Base-by-base conservation (phyloP, 2,329 filamentous ascomycete species). In the Aspergillus sp. region DNA sequence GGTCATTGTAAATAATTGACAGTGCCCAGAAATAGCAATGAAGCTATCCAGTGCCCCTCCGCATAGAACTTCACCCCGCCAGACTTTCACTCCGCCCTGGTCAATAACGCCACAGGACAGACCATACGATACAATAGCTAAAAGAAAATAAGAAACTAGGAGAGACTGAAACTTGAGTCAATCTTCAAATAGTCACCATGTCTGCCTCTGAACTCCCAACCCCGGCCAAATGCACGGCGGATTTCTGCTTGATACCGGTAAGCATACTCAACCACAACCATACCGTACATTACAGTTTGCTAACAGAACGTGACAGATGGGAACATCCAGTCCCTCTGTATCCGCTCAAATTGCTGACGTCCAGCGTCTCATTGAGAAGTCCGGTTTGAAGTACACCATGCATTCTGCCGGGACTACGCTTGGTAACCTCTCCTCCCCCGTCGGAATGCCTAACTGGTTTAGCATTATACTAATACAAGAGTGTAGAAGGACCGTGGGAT, bases 321-420 rank as follows among this genome's bases (percentile, higher is more conserved):
- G 93, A 52, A 95, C 91, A 15, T 83, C 82, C 43, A 83, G 71
- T 37, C 77, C 82, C 45, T 90, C 87, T 2, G 86, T 91, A 13
- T 85, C 88, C 4, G 81, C 85, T 57, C 87, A 97, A 65, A 83
- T 98, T 25, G 91, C 91, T 30, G 84, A 86, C 53, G 89, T 97
- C 33, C 91, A 97, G 73, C 82, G 84, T 49, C 77, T 97, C 32
- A 78, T 98, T 60, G 83, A 86, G 68, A 82, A 81, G 46, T 93
- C 86, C 58, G 89, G 89, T 2, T 68, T 97, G 53, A 84, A 82
- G 54, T 91, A 90, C 65, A 83, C 80, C 42, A 93, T 97, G 88
- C 91, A 97, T 71, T 90, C 88, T 22, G 90, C 90, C 2, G 93
- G 91, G 10, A 96, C 91, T 0, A 97, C 91, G 0, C 80, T 97